phyloP scores from a whole-genome alignment of 768 basidiomycete genomes.

The Trametes elegans region DNA sequence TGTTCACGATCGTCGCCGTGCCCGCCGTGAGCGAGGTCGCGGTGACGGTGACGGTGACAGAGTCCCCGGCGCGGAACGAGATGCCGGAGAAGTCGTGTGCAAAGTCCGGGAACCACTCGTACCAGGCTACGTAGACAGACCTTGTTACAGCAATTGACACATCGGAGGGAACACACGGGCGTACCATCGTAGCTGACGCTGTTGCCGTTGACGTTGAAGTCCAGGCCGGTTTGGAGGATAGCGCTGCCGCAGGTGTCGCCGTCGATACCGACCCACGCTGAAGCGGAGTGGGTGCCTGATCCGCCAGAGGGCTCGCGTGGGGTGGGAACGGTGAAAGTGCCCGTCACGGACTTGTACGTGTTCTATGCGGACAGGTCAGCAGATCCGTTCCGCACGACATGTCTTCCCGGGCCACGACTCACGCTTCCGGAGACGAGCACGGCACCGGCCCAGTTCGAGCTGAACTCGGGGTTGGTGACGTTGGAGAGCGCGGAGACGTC shows the following conservation, averaged over 20 bases:
- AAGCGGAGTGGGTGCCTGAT: constrained; percentile 29
- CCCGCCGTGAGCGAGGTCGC: constrained; percentile 28
- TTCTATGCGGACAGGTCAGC: constrained; percentile 18
- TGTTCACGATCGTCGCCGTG: constrained; percentile 30
- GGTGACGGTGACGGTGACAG: constrained; percentile 31
- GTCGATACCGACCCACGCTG: constrained; percentile 39
- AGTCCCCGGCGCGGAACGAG: constrained; percentile 29
- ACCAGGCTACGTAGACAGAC: constrained; percentile 25
- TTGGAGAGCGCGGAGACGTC: constrained; percentile 14
- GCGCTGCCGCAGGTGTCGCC: constrained; percentile 36
- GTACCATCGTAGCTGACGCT: constrained; percentile 31
- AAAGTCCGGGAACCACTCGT: constrained; percentile 35
- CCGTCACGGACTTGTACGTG: constrained; percentile 37
- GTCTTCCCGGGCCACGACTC: neutral
- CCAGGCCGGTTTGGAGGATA: constrained; percentile 37
- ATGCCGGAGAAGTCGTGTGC: constrained; percentile 35
- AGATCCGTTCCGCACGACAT: neutral
- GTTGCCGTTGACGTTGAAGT: constrained; percentile 30
- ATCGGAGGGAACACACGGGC: neutral
- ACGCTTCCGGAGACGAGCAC: constrained; percentile 30
- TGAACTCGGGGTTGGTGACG: constrained; percentile 29
- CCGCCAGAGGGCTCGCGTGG: constrained; percentile 29
- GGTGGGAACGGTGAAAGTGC: constrained; percentile 35
- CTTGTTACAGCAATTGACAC: neutral
- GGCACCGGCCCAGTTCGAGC: constrained; percentile 38